Conservation (phyloP, 176 grass and related monocot genomes). For the Canna indica region DNA sequence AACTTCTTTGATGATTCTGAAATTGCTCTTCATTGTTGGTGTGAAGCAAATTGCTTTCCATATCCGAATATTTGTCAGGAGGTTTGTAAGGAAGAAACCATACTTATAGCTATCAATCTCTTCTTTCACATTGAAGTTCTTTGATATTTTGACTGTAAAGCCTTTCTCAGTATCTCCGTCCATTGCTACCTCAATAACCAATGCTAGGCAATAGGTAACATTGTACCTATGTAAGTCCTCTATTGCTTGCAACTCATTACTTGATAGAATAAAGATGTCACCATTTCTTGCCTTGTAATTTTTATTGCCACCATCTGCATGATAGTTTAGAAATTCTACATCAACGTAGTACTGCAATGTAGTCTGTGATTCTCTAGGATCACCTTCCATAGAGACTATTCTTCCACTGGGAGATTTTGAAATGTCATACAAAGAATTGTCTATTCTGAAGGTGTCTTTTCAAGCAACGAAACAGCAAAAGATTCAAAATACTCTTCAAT, state of each 20-base stretch:
- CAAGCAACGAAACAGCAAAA: slow-evolving; percentile 41
- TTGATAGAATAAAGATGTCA: slow-evolving; percentile 64
- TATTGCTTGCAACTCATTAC: slow-evolving; percentile 21
- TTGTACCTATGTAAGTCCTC: slow-evolving; percentile 32
- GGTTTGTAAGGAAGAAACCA: slow-evolving; percentile 48
- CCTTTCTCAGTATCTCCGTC: slow-evolving; percentile 37
- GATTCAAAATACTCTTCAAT: slow-evolving; percentile 33
- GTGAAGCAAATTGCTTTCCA: slow-evolving; percentile 39
- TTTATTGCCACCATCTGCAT: slow-evolving; percentile 24
- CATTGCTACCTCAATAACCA: slow-evolving; percentile 47
- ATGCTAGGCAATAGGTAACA: slow-evolving; percentile 37
- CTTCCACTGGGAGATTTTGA: slow-evolving; percentile 34
- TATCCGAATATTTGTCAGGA: slow-evolving; percentile 44
- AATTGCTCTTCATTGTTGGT: slow-evolving; percentile 30
- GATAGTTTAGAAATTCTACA: slow-evolving; percentile 41
- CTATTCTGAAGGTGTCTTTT: slow-evolving; percentile 55
- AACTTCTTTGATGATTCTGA: slow-evolving; percentile 42
- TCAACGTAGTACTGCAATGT: slow-evolving; percentile 25
- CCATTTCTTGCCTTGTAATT: slow-evolving; percentile 45
- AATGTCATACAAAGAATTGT: slow-evolving; percentile 44
- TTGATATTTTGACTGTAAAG: slow-evolving; percentile 36
- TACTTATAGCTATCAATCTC: slow-evolving; percentile 27
- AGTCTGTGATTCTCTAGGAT: not conserved
- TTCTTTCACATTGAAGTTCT: slow-evolving; percentile 12
- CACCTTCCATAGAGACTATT: slow-evolving; percentile 42